Conservation (phyloP, 2,329 filamentous ascomycete species). For the Cladosporium cucumerinum region DNA sequence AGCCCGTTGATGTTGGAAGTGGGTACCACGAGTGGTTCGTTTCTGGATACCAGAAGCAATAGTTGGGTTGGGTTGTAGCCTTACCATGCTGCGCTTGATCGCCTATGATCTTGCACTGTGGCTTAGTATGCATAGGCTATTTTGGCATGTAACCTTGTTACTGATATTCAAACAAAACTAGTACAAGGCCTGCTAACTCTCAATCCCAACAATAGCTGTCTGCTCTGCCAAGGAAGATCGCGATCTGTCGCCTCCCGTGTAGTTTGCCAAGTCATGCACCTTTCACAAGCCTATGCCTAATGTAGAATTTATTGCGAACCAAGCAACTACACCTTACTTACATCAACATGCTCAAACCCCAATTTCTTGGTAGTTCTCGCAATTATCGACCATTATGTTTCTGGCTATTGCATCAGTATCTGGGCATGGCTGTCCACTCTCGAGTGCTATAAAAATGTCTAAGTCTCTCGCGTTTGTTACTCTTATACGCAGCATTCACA, state of each 20-base stretch:
- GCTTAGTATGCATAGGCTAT: background rate
- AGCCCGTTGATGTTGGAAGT: background rate
- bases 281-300: background rate
- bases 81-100: background rate
- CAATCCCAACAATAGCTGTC: background rate
- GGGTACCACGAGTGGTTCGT: constrained; percentile 8
- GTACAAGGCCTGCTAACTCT: background rate
- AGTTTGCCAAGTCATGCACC: background rate
- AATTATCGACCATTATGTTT: background rate
- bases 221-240: background rate
- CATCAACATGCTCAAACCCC: background rate
- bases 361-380: background rate
- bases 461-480: background rate
- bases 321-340: background rate
- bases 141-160: background rate
- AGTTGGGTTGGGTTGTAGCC: background rate
- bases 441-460: background rate
- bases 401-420: background rate
- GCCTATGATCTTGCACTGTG: background rate
- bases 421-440: background rate
- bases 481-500: background rate
- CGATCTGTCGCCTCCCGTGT: background rate
- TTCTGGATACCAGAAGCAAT: background rate
- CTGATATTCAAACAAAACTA: too few species aligned
- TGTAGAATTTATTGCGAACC: background rate